Conservation (phyloP, 257 asterid species). For the Solanum habrochaites region DNA sequence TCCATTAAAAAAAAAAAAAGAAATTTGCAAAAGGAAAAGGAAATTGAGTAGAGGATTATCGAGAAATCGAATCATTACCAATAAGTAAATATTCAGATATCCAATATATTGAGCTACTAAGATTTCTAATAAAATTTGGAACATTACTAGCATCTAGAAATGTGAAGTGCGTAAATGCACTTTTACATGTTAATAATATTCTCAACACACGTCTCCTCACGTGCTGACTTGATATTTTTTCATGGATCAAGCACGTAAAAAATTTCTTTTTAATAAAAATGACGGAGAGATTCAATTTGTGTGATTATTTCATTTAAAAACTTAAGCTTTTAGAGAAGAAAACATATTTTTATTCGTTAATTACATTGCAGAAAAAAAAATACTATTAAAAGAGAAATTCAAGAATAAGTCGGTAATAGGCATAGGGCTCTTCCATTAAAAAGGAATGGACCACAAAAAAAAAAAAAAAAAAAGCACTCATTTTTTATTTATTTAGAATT, state of each 20-base stretch:
- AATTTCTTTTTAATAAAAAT: too few relatives aligned
- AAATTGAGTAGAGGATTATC: not conserved
- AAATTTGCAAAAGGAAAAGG: not conserved
- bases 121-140: not conserved
- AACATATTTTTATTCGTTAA: too few relatives aligned
- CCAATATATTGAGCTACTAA: not conserved
- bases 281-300: too few relatives aligned
- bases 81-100: not conserved
- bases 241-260: too few relatives aligned
- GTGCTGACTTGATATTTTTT: too few relatives aligned
- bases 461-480: not conserved
- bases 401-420: not conserved
- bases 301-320: too few relatives aligned
- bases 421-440: not conserved
- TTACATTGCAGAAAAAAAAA: not conserved
- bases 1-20: not conserved
- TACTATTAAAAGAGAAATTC: not conserved
- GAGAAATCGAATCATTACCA: not conserved
- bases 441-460: not conserved
- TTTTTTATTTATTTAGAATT: not conserved
- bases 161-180: too few relatives aligned
- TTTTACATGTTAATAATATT: too few relatives aligned
- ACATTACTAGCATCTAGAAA: not conserved
- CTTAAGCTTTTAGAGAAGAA: fast-evolving
- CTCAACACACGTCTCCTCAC: fast-evolving